A percentile compares a stretch with the other conserved stretches of the same genome.
These are phyloP conservation scores for Lentinula edodes DNA, from an alignment of 768 basidiomycete genomes.

Conservation along the genomic window DNA sequence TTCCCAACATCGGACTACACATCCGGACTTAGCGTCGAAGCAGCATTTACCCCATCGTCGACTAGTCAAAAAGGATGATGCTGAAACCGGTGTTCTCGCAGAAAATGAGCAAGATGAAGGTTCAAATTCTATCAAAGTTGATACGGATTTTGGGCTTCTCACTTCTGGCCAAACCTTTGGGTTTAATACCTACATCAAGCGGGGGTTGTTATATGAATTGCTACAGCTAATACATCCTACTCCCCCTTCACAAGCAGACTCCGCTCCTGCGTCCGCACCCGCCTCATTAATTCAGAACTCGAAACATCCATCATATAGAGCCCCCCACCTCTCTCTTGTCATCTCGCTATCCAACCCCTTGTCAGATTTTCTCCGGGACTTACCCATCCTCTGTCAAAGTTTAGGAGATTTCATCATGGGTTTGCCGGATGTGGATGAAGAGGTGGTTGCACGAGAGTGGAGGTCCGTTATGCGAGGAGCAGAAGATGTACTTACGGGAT, in stretches of 20 bases:
- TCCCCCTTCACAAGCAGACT: background rate
- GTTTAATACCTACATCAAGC: constrained; percentile 48
- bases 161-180: constrained; percentile 48
- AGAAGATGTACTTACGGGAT: constrained; percentile 43
- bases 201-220: constrained; percentile 57
- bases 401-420: constrained; percentile 33
- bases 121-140: background rate
- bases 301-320: constrained; percentile 22
- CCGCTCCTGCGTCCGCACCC: constrained; percentile 21
- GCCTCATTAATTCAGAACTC: constrained; percentile 16
- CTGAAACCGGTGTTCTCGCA: background rate
- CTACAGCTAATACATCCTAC: background rate
- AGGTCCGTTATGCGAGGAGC: constrained; percentile 30
- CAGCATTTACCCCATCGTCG: background rate
- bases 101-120: background rate
- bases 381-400: constrained; percentile 43
- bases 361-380: constrained; percentile 35
- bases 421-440: constrained; percentile 28
- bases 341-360: constrained; percentile 38
- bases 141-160: constrained; percentile 43
- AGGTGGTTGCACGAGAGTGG: constrained; percentile 31
- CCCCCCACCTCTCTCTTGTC: constrained; percentile 26
- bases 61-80: background rate
- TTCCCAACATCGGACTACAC: background rate
- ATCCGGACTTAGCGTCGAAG: background rate